phyloP scores from a whole-genome alignment of 2,329 filamentous ascomycete genomes.

The Sporothrix mexicana region DNA sequence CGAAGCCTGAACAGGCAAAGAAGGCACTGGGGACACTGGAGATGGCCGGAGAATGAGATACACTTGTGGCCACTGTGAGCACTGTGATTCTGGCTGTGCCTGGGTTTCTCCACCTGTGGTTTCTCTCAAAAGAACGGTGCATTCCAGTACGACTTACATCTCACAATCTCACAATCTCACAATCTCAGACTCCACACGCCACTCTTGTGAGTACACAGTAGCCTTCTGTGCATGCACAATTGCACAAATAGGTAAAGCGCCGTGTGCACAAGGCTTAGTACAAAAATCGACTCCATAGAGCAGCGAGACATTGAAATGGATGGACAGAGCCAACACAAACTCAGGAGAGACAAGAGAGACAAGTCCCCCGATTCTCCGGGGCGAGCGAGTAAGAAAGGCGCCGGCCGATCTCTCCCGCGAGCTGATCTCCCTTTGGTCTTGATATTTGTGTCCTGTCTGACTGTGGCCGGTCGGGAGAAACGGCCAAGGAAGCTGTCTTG shows the following conservation, averaged over 20 bases:
- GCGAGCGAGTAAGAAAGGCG: background rate
- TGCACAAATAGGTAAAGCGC: constrained; percentile 13
- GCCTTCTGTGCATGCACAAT: background rate
- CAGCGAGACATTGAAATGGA: constrained; percentile 1
- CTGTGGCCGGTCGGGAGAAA: background rate
- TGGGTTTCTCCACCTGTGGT: background rate
- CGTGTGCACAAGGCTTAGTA: constrained; percentile 16
- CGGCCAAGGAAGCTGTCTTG: background rate
- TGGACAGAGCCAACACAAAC: background rate
- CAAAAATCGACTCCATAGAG: background rate
- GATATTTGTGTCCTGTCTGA: background rate
- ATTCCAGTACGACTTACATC: constrained; percentile 5
- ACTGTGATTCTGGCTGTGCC: background rate
- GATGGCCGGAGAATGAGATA: background rate
- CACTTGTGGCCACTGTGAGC: no score
- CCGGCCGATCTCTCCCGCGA: constrained; percentile 8
- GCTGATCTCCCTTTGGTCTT: background rate
- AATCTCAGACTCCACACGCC: background rate
- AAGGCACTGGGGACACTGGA: background rate
- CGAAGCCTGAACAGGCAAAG: background rate
- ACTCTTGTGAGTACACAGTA: background rate
- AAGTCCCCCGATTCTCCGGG: background rate
- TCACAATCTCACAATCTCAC: no score
- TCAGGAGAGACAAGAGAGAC: background rate
- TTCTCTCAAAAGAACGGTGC: background rate